phyloP scores from a whole-genome alignment of 78 protist genomes.

The Goniomonas avonlea region DNA sequence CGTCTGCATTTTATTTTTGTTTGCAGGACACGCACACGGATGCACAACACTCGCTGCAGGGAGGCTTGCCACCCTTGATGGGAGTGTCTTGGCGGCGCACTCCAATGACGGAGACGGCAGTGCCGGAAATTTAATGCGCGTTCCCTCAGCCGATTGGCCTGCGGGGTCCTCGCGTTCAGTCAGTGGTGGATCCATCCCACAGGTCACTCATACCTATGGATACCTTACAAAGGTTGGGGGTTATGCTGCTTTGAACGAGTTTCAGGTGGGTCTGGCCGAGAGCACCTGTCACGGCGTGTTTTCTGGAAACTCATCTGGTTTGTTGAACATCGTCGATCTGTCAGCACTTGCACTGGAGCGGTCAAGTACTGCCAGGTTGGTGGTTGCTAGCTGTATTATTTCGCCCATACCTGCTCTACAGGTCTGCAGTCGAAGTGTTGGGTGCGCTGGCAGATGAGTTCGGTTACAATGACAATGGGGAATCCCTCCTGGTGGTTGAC shows the following conservation, averaged over 20 bases:
- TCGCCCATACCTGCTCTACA: too few relatives aligned
- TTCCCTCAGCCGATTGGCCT: neutral
- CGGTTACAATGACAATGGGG: slow-evolving; percentile 37
- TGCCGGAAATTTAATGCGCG: neutral
- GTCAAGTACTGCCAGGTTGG: slow-evolving; percentile 4
- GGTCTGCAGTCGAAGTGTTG: too few relatives aligned
- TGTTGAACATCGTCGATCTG: slow-evolving; percentile 26
- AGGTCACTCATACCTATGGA: slow-evolving; percentile 25
- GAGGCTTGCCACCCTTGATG: neutral
- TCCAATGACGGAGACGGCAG: slow-evolving; percentile 16
- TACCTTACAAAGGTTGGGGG: neutral
- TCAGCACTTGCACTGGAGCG: slow-evolving; percentile 41
- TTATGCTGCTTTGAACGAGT: slow-evolving; percentile 37
- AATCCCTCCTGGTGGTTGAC: slow-evolving; percentile 37
- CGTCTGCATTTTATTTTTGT: too few relatives aligned
- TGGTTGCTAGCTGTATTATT: too few relatives aligned
- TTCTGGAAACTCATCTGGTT: neutral
- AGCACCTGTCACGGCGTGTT: slow-evolving; percentile 29
- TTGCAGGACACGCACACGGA: too few relatives aligned
- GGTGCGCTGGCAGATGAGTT: too few relatives aligned
- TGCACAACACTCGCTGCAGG: slow-evolving; percentile 26
- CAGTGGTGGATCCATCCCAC: neutral
- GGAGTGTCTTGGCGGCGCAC: slow-evolving; percentile 17
- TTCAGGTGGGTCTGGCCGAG: slow-evolving; percentile 41
- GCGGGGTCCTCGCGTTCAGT: neutral